These are phyloP conservation scores for Auriscalpium orientale DNA, from an alignment of 768 basidiomycete genomes.

Conservation along the genomic window DNA sequence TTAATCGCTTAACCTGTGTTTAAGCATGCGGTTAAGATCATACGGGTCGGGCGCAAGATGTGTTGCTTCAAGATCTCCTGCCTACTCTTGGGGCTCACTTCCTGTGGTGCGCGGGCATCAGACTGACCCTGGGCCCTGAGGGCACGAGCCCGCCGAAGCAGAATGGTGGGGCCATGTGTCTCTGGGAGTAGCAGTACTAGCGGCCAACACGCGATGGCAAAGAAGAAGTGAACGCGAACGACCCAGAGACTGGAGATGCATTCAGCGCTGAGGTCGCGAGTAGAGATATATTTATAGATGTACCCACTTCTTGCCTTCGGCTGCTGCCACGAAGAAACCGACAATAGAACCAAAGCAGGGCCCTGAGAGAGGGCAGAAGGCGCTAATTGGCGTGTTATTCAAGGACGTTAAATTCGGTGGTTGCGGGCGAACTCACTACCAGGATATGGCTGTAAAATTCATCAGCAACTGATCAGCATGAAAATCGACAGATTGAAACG, in stretches of 20 bases:
- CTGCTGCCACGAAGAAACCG: conserved; percentile 18
- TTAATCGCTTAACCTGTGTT: background rate
- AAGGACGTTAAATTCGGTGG: background rate
- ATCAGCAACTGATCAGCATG: background rate
- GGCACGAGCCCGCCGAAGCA: conserved; percentile 8
- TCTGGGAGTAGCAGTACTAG: conserved; percentile 16
- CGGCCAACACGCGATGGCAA: conserved; percentile 10
- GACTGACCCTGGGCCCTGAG: conserved; percentile 10
- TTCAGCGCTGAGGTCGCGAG: background rate
- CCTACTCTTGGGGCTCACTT: conserved; percentile 10
- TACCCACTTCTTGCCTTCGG: background rate
- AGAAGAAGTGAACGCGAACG: conserved; percentile 15
- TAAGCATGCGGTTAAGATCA: background rate
- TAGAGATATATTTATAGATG: no score
- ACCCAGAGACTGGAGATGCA: conserved; percentile 15
- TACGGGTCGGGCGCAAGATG: conserved; percentile 14
- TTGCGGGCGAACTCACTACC: conserved; percentile 2
- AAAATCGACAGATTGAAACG: background rate
- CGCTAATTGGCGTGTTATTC: background rate
- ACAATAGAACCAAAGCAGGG: conserved; percentile 16
- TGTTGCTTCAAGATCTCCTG: conserved; percentile 9
- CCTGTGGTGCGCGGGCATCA: conserved; percentile 11
- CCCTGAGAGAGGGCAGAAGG: conserved; percentile 12
- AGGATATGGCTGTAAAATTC: background rate
- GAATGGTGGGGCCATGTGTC: conserved; percentile 17